Evolutionary conservation across 208 protist genomes (phyloP), one percentile per base, ranked within the genome.

Genomic region (Acanthamoeba royreba): DNA sequence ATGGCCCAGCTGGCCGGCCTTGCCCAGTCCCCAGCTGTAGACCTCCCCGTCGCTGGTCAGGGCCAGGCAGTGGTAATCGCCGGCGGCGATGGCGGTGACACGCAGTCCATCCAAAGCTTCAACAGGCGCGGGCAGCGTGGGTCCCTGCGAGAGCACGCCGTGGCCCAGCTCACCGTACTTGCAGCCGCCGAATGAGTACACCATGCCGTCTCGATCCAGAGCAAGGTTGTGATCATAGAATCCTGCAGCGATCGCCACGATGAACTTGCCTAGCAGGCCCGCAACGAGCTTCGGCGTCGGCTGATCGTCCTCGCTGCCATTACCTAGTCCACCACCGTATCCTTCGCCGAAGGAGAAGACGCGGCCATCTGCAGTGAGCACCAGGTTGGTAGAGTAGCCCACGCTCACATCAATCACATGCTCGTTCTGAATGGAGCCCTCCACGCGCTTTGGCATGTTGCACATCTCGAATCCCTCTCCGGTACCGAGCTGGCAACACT

Each of bases 371-470:
- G 4, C 5, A 25, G 46, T 53, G 40, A 94, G 55, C 22, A 52
- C 92, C 79, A 94, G 47, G 38, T 46, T 92, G 81, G 93, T 42
- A 0, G 40, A 45, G 61, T 63, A 72, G 72, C 79, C 92, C 4
- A 42, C 77, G 79, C 22, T 45, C 61, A 93, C 90, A 79, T 96
- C 81, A 38, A 55, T 55, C 31, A 88, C 81, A 0, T 35, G 47
- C 35, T 88, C 52, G 47, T 38, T 28, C 43, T 69, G 81, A 17
- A 69, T 28, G 19, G 81, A 31, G n/a, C n/a, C n/a, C 42, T 98
- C 17, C 66, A 97, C 19, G 38, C 85, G 66, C 66, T 19, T 4
- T 5, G 66, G 66, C 2, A 43, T 55, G 31, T 88, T 88, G 66
- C 19, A 46, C 66, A 77, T 77, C 35, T 31, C 28, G 35, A 31